Evolutionary conservation across 1,284 basidiomycete genomes (phyloP).

Genomic region (Ganoderma lucidum): DNA sequence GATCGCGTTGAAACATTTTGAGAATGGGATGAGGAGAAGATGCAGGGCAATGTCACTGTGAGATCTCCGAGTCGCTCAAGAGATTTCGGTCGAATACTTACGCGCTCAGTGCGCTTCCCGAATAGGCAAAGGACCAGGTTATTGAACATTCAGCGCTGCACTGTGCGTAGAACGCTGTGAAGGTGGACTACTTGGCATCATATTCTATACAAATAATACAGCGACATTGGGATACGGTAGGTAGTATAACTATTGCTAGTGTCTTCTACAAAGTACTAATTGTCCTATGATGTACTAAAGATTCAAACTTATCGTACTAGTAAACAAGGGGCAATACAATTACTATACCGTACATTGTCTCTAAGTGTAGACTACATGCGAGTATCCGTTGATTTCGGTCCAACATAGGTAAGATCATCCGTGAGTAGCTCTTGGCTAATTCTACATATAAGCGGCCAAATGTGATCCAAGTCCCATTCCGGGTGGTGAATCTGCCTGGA

Average conservation of each 20-base stretch:
- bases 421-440: not conserved
- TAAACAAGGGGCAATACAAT: too few relatives aligned
- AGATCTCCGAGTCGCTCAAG: not conserved
- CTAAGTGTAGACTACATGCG: not conserved
- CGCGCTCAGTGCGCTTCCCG: constrained; percentile 15
- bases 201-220: too few relatives aligned
- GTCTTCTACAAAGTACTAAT: too few relatives aligned
- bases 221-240: too few relatives aligned
- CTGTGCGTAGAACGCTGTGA: too few relatives aligned
- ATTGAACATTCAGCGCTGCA: too few relatives aligned
- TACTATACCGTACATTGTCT: not conserved
- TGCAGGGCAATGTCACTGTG: constrained; percentile 5
- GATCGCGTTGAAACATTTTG: constrained; percentile 86
- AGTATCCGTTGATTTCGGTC: not conserved
- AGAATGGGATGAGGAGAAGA: constrained; percentile 13
- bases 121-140: constrained; percentile 10
- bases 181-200: too few relatives aligned
- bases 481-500: too few relatives aligned
- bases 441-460: not conserved
- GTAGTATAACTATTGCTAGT: too few relatives aligned
- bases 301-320: too few relatives aligned
- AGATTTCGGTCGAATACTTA: constrained; percentile 21
- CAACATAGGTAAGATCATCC: not conserved
- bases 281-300: too few relatives aligned
- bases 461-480: too few relatives aligned